phyloP scores from a whole-genome alignment of 441 rosid genomes.

The Erodium trifolium region DNA sequence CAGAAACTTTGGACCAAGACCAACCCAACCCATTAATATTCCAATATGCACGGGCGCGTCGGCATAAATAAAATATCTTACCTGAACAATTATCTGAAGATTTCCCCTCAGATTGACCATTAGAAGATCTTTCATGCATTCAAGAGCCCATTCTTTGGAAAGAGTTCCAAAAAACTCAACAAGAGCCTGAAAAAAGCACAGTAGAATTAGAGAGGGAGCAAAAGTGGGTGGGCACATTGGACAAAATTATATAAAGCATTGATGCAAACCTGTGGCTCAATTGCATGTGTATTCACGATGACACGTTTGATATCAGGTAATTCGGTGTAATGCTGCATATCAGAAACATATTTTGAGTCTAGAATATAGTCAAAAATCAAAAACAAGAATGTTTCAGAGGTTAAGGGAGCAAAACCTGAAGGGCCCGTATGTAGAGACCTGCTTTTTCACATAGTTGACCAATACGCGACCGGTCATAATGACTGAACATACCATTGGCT shows the following conservation, averaged over 20 bases:
- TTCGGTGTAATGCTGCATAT: constrained; percentile 25
- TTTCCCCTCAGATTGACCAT: constrained; percentile 22
- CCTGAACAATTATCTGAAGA: constrained; percentile 31
- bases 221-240: too few relatives aligned
- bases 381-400: not conserved
- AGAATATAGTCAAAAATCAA: not conserved
- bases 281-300: constrained; percentile 26
- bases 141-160: constrained; percentile 25
- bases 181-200: constrained; percentile 10
- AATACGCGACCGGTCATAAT: constrained; percentile 25
- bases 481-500: constrained; percentile 31
- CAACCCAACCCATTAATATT: too few relatives aligned
- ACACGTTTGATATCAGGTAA: constrained; percentile 28
- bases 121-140: constrained; percentile 25
- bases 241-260: not conserved
- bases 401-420: constrained; percentile 16
- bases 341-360: not conserved
- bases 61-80: not conserved
- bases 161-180: constrained; percentile 25
- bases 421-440: constrained; percentile 24
- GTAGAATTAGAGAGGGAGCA: too few relatives aligned
- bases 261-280: constrained; percentile 23
- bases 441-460: constrained; percentile 29
- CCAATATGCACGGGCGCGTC: too few relatives aligned
- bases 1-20: too few relatives aligned